Evolutionary conservation across 306 rosid genomes (phyloP), one percentile per base, ranked within the genome.

Genomic region (Rosa chinensis): DNA sequence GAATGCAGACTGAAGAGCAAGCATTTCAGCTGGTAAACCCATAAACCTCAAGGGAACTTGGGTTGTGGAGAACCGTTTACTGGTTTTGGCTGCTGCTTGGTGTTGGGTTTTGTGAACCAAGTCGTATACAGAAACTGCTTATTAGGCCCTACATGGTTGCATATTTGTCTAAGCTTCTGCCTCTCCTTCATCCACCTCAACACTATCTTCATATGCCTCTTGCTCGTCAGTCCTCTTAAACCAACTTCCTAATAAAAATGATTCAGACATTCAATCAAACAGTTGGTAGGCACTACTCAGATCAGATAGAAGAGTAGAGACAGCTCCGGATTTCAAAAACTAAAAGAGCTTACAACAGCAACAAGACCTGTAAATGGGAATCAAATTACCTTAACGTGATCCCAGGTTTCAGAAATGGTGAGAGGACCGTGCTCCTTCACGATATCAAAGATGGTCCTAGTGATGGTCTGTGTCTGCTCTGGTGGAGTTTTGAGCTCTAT

Each of bases 131-230:
- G 91, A 74, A 92, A 94, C 84, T 92, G 98, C 81, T 94, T 94
- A 42, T 90, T 88, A 70, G 92, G 86, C 11, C 97, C 96, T 7
- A 83, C 88, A 68, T 89, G 98, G 88, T 92, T 89, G 89, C 98
- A 94, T 61, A 94, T 71, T 42, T 87, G 89, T 25, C 92, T 91
- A 64, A 92, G 80, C 93, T 89, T 94, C 84, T 94, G 96, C 79
- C 96, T 87, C 85, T 94, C 93, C 83, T 94, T 89, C 98, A 94
- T 90, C 98, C 98, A 94, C 83, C 92, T 94, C 85, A 94, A 68
- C 53, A 94, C 86, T 71, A 88, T 75, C 81, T 94, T 92, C 97
- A 94, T 92, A 61, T 92, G 98, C 84, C 89, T 90, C 87, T 90
- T 94, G 91, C 98, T 87, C 5, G 88, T 77, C 84, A 94, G 85